phyloP scores from a whole-genome alignment of 805 yeast genomes.

The Zygosaccharomyces pseudorouxii region DNA sequence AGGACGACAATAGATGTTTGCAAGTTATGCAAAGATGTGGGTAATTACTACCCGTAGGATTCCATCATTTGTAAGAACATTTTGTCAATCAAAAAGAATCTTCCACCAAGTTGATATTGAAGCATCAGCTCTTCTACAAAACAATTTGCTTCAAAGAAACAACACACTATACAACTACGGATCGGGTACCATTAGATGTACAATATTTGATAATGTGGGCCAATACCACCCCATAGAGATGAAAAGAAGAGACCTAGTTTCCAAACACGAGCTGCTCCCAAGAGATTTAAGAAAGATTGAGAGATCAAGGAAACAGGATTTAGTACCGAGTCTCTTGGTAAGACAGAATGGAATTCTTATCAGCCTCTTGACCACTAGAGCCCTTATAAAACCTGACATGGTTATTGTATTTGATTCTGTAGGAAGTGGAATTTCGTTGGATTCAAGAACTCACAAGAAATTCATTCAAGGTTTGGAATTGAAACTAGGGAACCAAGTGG shows the following conservation, averaged over 20 bases:
- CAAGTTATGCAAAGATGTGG: neutral
- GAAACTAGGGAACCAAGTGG: conserved; percentile 24
- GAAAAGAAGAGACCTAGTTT: conserved; percentile 66
- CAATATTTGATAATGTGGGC: conserved; percentile 69
- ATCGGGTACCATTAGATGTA: conserved; percentile 57
- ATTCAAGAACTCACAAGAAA: conserved; percentile 27
- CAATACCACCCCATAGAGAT: conserved; percentile 62
- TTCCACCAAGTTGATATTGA: conserved; percentile 8
- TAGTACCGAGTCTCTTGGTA: conserved; percentile 78
- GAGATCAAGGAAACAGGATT: conserved; percentile 50
- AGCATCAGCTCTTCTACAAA: conserved; percentile 36
- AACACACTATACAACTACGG: conserved; percentile 34
- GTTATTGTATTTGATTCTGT: conserved; percentile 67
- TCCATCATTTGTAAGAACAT: neutral
- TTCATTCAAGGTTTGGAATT: conserved; percentile 24
- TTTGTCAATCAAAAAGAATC: neutral
- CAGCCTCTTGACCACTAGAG: conserved; percentile 74
- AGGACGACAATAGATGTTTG: neutral
- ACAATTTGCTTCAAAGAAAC: conserved; percentile 37
- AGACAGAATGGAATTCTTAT: conserved; percentile 69
- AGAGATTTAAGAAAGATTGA: conserved; percentile 89
- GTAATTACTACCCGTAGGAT: neutral
- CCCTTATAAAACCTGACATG: conserved; percentile 65
- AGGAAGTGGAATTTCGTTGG: conserved; percentile 27
- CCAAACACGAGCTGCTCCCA: conserved; percentile 75